These are phyloP conservation scores for Akanthomyces uredinophilus DNA, from an alignment of 2,329 filamentous ascomycete genomes.

Conservation along the genomic window DNA sequence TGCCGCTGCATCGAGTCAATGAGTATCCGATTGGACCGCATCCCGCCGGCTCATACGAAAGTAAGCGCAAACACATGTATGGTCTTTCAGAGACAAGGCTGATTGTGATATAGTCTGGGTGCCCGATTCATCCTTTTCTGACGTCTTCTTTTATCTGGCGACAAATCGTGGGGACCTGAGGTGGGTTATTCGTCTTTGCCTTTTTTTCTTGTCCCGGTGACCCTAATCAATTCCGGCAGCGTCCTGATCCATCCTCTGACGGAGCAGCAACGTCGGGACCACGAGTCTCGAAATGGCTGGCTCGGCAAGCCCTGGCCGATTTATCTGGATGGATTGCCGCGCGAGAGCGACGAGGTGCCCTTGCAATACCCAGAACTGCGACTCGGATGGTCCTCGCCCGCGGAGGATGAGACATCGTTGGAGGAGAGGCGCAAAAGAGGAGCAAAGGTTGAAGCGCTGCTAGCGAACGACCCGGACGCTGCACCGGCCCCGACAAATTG, in stretches of 20 bases:
- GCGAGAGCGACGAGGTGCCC: conserved; percentile 23
- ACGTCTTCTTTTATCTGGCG: conserved; percentile 31
- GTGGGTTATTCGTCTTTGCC: conserved; percentile 11
- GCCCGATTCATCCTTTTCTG: conserved; percentile 30
- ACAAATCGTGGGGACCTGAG: conserved; percentile 28
- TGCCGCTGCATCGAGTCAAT: conserved; percentile 28
- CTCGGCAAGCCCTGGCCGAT: conserved; percentile 31
- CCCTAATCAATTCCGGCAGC: conserved; percentile 16
- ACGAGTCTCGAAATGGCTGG: conserved; percentile 30
- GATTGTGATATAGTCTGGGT: conserved; percentile 25
- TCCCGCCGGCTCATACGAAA: conserved; percentile 31
- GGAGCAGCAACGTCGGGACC: conserved; percentile 26
- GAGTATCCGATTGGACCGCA: conserved; percentile 30
- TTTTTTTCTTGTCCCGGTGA: neutral
- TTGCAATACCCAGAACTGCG: conserved; percentile 29
- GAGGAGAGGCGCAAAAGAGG: conserved; percentile 27
- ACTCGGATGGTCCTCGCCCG: conserved; percentile 26
- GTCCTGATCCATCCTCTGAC: conserved; percentile 30
- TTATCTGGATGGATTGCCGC: conserved; percentile 26
- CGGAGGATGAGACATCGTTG: conserved; percentile 25
- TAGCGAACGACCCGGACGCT: conserved; percentile 26
- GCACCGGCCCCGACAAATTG: conserved; percentile 25
- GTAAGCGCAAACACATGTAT: conserved; percentile 15
- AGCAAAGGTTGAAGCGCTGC: conserved; percentile 26
- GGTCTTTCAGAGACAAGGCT: neutral